Conservation (phyloP, 441 rosid species). For the Melastoma candidum region DNA sequence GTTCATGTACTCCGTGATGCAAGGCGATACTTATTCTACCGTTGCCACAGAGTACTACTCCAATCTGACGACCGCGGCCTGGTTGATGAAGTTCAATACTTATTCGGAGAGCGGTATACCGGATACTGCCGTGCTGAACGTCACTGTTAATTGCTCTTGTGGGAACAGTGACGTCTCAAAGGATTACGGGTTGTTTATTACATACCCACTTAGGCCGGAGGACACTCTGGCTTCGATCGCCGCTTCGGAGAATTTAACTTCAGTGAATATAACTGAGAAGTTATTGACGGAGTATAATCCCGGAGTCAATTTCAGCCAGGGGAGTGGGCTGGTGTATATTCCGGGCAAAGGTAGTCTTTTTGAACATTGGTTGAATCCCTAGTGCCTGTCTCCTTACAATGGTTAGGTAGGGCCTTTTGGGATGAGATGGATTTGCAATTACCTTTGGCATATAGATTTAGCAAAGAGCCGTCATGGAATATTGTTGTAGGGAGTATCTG, state of each 20-base stretch:
- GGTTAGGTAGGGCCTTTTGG: too few species aligned
- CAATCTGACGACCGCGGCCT: slow-evolving; percentile 29
- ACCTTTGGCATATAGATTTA: too few species aligned
- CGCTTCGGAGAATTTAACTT: neutral
- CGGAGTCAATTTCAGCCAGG: slow-evolving; percentile 30
- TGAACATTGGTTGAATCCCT: neutral
- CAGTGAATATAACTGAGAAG: slow-evolving; percentile 17
- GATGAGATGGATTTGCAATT: too few species aligned
- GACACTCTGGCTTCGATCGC: slow-evolving; percentile 31
- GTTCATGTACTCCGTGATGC: slow-evolving; percentile 19
- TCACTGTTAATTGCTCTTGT: slow-evolving; percentile 53
- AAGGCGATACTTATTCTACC: slow-evolving; percentile 21
- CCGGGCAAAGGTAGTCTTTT: slow-evolving; percentile 37
- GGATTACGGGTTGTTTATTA: slow-evolving; percentile 37
- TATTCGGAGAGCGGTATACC: slow-evolving; percentile 28
- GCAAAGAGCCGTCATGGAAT: too few species aligned
- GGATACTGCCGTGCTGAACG: slow-evolving; percentile 24
- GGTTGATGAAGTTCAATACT: slow-evolving; percentile 23
- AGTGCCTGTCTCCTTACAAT: too few species aligned
- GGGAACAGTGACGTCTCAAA: slow-evolving; percentile 32
- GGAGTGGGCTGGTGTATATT: slow-evolving; percentile 43
- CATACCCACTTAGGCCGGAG: slow-evolving; percentile 36
- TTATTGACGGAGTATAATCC: slow-evolving; percentile 37
- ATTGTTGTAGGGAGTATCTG: too few species aligned
- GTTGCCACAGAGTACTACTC: slow-evolving; percentile 28